These are phyloP conservation scores for Yueomyces sinensis DNA, from an alignment of 805 yeast species.

Conservation along the genomic window DNA sequence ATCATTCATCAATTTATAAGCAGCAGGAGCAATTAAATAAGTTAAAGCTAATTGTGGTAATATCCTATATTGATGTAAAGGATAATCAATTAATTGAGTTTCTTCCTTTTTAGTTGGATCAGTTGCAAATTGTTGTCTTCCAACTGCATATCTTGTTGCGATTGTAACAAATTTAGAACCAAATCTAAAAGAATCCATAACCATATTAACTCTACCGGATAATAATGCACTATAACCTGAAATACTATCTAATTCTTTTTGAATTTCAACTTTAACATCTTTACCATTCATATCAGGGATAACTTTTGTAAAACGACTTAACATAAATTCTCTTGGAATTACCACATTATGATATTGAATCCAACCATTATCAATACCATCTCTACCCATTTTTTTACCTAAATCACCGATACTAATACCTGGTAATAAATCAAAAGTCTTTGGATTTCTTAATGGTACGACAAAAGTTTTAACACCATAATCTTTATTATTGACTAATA, in stretches of 20 bases:
- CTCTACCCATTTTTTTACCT: slow-evolving; percentile 92
- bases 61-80: slow-evolving; percentile 78
- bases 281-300: slow-evolving; percentile 53
- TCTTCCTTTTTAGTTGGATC: slow-evolving; percentile 23
- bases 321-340: slow-evolving; percentile 74
- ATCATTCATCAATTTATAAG: slow-evolving; percentile 43
- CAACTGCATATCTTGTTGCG: slow-evolving; percentile 80
- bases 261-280: slow-evolving; percentile 26
- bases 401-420: slow-evolving; percentile 85
- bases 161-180: slow-evolving; percentile 71
- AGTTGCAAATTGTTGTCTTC: slow-evolving; percentile 67
- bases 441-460: slow-evolving; percentile 69
- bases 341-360: slow-evolving; percentile 76
- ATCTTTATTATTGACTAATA: slow-evolving; percentile 70
- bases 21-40: slow-evolving; percentile 63
- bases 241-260: slow-evolving; percentile 77
- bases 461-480: slow-evolving; percentile 88
- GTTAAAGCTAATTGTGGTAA: slow-evolving; percentile 74
- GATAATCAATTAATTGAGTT: slow-evolving; percentile 69
- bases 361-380: slow-evolving; percentile 96
- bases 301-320: slow-evolving; percentile 67
- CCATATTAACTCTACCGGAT: slow-evolving; percentile 87
- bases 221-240: slow-evolving; percentile 72
- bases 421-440: slow-evolving; percentile 55
- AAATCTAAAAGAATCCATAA: slow-evolving; percentile 67